phyloP scores from a whole-genome alignment of 2,329 filamentous ascomycete genomes.

The Trichoderma aggressivum region DNA sequence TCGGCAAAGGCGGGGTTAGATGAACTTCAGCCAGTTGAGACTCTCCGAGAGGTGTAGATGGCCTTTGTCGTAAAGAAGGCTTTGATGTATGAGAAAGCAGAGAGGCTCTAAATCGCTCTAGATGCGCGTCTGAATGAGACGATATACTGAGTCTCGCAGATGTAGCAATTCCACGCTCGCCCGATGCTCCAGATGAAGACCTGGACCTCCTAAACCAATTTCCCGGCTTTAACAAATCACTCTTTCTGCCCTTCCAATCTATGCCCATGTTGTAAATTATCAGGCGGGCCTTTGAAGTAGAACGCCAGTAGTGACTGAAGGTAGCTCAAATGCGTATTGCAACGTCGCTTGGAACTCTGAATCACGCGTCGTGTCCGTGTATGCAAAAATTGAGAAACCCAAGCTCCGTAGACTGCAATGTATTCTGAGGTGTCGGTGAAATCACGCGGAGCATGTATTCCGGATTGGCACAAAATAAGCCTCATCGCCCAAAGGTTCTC shows the following conservation, averaged over 20 bases:
- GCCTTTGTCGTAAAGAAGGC: background rate
- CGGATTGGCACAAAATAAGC: background rate
- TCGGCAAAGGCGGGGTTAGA: background rate
- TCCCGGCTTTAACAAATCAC: background rate
- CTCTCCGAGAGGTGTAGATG: background rate
- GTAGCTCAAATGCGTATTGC: background rate
- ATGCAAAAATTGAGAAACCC: accelerated
- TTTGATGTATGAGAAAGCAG: background rate
- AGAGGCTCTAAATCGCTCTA: too few species aligned
- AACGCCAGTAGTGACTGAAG: background rate
- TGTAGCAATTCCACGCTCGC: background rate
- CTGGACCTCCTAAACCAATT: background rate
- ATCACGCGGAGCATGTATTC: background rate
- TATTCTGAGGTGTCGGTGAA: background rate
- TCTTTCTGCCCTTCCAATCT: background rate
- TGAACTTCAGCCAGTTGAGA: background rate
- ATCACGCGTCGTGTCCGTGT: background rate
- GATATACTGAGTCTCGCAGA: background rate
- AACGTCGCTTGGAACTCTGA: background rate
- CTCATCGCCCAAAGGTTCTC: background rate
- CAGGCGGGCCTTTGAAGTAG: background rate
- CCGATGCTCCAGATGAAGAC: background rate
- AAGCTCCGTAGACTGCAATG: background rate
- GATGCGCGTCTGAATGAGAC: background rate
- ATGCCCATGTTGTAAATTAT: background rate